Conservation (phyloP, 2,329 filamentous ascomycete species). For the Curvularia sp. region DNA sequence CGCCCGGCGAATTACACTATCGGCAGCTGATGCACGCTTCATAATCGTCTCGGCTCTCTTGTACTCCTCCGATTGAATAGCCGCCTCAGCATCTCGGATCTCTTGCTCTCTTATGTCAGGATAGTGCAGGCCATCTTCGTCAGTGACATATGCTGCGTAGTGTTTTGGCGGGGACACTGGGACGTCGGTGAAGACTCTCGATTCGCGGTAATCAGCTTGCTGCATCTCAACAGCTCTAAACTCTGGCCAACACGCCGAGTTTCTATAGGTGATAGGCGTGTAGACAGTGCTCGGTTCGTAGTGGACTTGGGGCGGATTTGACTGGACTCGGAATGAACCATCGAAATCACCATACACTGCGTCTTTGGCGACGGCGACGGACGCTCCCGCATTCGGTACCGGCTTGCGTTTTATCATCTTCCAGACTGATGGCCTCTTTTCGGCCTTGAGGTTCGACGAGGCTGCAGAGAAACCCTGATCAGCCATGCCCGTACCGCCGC, state of each 20-base stretch:
- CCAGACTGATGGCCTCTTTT: conserved; percentile 8
- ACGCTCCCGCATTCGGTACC: neutral
- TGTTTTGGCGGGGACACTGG: neutral
- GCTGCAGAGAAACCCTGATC: neutral
- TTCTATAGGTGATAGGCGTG: neutral
- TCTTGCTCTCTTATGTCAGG: neutral
- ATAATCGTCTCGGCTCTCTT: conserved; percentile 7
- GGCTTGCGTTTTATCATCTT: conserved; percentile 6
- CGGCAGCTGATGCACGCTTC: conserved; percentile 5
- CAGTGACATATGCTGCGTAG: neutral
- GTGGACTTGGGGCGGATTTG: neutral
- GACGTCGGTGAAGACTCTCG: conserved; percentile 12
- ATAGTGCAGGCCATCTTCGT: neutral
- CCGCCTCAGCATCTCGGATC: neutral
- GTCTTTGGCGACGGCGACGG: neutral
- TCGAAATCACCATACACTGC: neutral
- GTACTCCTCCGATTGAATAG: conserved; percentile 3
- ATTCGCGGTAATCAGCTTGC: neutral
- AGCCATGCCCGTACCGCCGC: neutral
- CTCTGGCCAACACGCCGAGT: neutral
- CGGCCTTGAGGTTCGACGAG: neutral
- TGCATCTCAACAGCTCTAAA: neutral
- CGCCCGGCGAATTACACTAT: conserved; percentile 3
- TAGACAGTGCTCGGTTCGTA: neutral
- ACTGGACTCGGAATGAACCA: neutral